phyloP scores from a whole-genome alignment of 441 rosid genomes.

The Pelargonium cotyledonis region DNA sequence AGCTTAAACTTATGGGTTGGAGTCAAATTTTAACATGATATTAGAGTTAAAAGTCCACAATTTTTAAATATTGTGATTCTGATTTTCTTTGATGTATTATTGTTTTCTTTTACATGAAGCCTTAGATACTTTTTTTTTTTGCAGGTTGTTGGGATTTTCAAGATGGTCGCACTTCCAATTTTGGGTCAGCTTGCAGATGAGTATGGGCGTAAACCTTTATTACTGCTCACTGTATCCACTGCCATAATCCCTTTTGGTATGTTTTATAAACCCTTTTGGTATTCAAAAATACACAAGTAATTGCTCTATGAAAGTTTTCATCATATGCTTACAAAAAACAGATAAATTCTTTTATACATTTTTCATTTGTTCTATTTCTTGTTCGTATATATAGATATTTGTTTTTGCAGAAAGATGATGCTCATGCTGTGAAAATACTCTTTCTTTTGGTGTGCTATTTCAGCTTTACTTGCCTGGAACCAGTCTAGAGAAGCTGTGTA shows the following conservation, averaged over 20 bases:
- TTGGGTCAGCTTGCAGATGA: constrained; percentile 7
- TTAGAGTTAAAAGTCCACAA: too few relatives aligned
- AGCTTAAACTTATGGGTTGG: too few relatives aligned
- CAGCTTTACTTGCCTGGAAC: constrained; percentile 45
- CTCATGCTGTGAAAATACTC: neutral
- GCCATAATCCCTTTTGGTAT: constrained; percentile 8
- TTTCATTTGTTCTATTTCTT: too few relatives aligned
- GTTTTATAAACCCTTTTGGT: neutral
- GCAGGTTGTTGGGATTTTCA: constrained; percentile 2
- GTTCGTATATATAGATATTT: too few relatives aligned
- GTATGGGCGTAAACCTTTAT: constrained; percentile 3
- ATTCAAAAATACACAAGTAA: neutral
- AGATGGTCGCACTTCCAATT: neutral
- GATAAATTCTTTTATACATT: too few relatives aligned
- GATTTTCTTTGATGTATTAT: neutral
- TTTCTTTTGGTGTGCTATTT: constrained; percentile 8
- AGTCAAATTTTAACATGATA: too few relatives aligned
- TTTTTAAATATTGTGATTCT: neutral
- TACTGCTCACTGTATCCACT: neutral
- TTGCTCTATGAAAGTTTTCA: neutral
- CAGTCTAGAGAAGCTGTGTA: constrained; percentile 41
- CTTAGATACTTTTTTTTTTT: neutral
- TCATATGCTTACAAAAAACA: neutral
- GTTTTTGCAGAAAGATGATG: neutral
- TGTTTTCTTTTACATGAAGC: neutral